Percentiles rank a stretch among this genome's conserved stretches.
These are phyloP conservation scores for Amanita phalloides DNA, from an alignment of 768 basidiomycete genomes.

Conservation along the genomic window DNA sequence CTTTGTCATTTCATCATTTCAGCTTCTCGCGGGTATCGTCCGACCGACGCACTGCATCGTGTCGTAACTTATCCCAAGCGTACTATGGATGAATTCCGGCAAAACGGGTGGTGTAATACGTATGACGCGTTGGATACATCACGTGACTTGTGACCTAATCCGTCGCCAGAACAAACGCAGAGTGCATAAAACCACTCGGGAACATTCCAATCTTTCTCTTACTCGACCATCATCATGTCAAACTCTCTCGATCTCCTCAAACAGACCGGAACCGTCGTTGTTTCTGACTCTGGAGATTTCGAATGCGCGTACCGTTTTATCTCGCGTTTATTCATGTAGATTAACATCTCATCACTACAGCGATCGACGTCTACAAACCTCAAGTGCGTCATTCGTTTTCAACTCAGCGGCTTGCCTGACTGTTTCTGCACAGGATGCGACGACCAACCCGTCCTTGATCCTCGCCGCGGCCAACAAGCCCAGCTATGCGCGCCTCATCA, in stretches of 20 bases:
- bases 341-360: conserved; percentile 26
- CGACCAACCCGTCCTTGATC: conserved; percentile 95
- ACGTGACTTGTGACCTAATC: too few relatives aligned
- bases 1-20: too few relatives aligned
- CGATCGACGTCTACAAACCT: conserved; percentile 94
- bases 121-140: too few relatives aligned
- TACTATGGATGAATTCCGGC: too few relatives aligned
- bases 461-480: conserved; percentile 88
- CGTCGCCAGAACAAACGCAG: too few relatives aligned
- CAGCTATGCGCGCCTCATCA: conserved; percentile 73
- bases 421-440: conserved; percentile 64
- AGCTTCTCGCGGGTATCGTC: too few relatives aligned
- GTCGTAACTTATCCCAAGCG: too few relatives aligned
- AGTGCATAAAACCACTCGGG: too few relatives aligned
- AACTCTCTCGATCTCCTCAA: conserved; percentile 80
- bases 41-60: too few relatives aligned
- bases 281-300: conserved; percentile 96
- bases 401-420: neutral
- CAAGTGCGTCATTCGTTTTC: conserved; percentile 35
- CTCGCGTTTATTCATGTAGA: conserved; percentile 10
- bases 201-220: neutral
- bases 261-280: conserved; percentile 89
- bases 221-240: conserved; percentile 43
- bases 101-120: too few relatives aligned
- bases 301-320: conserved; percentile 38